These are phyloP conservation scores for Kockiozyma suomiensis DNA, from an alignment of 805 yeast species.

Conservation along the genomic window DNA sequence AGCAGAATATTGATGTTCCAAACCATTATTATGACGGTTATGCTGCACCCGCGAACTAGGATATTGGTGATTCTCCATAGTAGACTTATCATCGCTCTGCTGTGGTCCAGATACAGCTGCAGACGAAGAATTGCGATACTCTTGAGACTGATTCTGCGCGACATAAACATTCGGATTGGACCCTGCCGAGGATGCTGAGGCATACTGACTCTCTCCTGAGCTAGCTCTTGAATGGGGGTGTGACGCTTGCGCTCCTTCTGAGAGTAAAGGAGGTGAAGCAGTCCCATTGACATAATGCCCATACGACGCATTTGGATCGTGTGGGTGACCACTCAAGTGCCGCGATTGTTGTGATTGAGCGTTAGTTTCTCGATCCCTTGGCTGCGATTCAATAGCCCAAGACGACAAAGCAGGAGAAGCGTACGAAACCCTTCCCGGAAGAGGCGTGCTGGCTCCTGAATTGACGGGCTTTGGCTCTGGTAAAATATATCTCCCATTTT, in stretches of 20 bases:
- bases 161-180: neutral
- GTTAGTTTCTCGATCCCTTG: neutral
- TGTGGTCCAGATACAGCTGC: neutral
- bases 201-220: conserved; percentile 11
- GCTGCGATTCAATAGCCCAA: neutral
- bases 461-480: neutral
- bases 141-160: neutral
- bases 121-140: neutral
- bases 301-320: neutral
- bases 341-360: neutral
- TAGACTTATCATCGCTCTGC: neutral
- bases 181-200: conserved; percentile 4
- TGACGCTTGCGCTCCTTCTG: neutral
- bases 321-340: neutral
- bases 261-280: neutral
- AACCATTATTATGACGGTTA: neutral
- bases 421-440: neutral
- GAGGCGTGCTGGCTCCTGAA: neutral
- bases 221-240: conserved; percentile 4
- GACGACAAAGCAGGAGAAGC: neutral
- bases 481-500: neutral
- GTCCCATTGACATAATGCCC: neutral
- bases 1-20: no score
- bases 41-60: neutral
- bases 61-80: neutral